phyloP scores from a whole-genome alignment of 257 asterid species.

The Solanum neorickii region DNA sequence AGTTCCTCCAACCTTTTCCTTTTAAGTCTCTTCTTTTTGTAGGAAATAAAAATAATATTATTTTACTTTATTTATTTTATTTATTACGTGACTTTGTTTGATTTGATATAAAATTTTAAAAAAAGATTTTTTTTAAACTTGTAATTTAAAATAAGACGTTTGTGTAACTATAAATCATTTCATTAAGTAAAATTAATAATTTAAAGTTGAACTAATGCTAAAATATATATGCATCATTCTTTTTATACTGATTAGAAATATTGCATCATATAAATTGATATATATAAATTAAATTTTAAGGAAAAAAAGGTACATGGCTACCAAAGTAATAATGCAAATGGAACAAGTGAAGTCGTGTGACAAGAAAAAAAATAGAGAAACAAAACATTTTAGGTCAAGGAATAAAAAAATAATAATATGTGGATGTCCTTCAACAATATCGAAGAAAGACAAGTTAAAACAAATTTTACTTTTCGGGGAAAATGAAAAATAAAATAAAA shows the following conservation, averaged over 20 bases:
- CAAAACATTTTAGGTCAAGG: neutral
- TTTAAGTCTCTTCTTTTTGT: neutral
- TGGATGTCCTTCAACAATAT: neutral
- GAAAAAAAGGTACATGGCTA: neutral
- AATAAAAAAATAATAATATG: neutral
- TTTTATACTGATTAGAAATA: too few relatives aligned
- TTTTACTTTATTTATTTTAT: too few relatives aligned
- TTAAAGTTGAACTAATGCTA: too few relatives aligned
- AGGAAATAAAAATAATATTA: neutral
- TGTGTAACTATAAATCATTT: too few relatives aligned
- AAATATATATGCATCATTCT: neutral
- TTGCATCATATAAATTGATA: neutral
- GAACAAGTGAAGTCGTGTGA: neutral
- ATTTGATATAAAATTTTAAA: too few relatives aligned
- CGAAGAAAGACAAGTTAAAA: neutral
- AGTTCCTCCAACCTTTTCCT: neutral
- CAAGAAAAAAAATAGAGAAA: neutral
- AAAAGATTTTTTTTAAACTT: too few relatives aligned
- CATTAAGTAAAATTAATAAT: too few relatives aligned
- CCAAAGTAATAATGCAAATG: neutral
- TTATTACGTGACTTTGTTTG: accelerated
- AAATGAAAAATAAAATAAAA: neutral
- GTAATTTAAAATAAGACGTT: too few relatives aligned
- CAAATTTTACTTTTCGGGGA: neutral
- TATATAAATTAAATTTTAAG: too few relatives aligned